A percentile compares a stretch with the other conserved stretches of the same genome.
phyloP scores from a whole-genome alignment of 371 early-diverging fungal genomes.

The Choanephora cucurbitarum region DNA sequence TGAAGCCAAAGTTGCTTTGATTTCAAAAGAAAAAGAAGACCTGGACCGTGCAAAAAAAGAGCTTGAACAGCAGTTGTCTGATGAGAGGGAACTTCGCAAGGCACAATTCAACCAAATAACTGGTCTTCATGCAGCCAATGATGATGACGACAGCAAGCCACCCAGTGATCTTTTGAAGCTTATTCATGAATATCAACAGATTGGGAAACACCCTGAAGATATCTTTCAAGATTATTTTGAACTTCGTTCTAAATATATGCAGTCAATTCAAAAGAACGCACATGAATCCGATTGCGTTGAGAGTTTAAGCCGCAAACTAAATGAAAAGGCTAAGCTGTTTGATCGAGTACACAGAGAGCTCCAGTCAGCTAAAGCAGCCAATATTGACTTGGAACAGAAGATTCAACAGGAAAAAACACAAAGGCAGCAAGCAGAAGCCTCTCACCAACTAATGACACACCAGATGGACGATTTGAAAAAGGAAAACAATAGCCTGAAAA shows the following conservation, averaged over 20 bases:
- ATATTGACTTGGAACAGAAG: background rate
- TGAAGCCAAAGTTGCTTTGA: background rate
- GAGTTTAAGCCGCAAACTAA: background rate
- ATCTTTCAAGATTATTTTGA: slow-evolving; percentile 18
- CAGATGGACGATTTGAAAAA: background rate
- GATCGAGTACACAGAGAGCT: slow-evolving; percentile 1
- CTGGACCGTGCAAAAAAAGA: background rate
- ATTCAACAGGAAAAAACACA: background rate
- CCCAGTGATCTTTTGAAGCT: slow-evolving; percentile 1
- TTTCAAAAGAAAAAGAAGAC: slow-evolving; percentile 5
- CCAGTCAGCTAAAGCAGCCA: background rate
- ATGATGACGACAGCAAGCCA: background rate
- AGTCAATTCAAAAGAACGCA: background rate
- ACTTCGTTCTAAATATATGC: slow-evolving; percentile 1
- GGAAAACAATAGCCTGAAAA: slow-evolving; percentile 7
- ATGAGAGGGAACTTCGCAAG: slow-evolving; percentile 13
- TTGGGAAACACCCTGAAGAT: slow-evolving; percentile 12
- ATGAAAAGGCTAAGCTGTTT: slow-evolving; percentile 6
- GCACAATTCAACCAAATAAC: slow-evolving; percentile 5
- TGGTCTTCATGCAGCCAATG: background rate
- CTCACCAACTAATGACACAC: background rate
- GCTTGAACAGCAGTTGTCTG: slow-evolving; percentile 1
- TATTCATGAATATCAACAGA: slow-evolving; percentile 14
- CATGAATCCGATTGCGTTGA: background rate
- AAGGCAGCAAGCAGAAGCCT: background rate